Percentiles rank a stretch among this genome's conserved stretches.
These are phyloP conservation scores for Arthroderma uncinatum DNA, from an alignment of 2,329 filamentous ascomycete species.

Conservation along the genomic window DNA sequence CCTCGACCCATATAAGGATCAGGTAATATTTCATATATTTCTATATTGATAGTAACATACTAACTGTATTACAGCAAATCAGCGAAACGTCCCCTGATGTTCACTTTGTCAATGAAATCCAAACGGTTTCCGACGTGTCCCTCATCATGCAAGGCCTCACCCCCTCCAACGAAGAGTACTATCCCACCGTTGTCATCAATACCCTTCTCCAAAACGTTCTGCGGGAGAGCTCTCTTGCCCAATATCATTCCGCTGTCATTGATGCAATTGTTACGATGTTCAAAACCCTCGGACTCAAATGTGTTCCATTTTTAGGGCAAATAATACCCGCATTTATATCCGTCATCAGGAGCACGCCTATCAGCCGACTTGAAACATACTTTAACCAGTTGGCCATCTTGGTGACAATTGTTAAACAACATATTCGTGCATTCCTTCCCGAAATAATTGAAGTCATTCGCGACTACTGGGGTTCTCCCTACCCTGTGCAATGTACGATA, in stretches of 20 bases:
- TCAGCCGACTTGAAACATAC: constrained; percentile 77
- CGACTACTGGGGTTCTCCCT: constrained; percentile 77
- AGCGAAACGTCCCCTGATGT: constrained; percentile 79
- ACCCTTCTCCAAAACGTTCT: constrained; percentile 77
- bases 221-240: constrained; percentile 76
- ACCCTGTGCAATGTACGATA: constrained; percentile 79
- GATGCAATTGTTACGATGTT: constrained; percentile 99
- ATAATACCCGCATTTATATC: constrained; percentile 89
- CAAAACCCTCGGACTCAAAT: constrained; percentile 88
- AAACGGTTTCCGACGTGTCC: constrained; percentile 76
- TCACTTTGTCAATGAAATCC: constrained; percentile 56
- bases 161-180: constrained; percentile 95
- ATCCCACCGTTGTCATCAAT: constrained; percentile 94
- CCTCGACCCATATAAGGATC: constrained; percentile 90
- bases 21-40: constrained; percentile 36
- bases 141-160: constrained; percentile 96
- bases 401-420: constrained; percentile 89
- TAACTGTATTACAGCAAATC: constrained; percentile 49
- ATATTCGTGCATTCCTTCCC: constrained; percentile 82
- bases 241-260: constrained; percentile 87
- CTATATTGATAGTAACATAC: neutral
- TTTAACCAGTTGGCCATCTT: constrained; percentile 93
- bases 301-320: constrained; percentile 83
- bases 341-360: constrained; percentile 72
- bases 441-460: constrained; percentile 77